Conservation (phyloP, 345 rosid species). For the Eucalyptus coolabah region DNA sequence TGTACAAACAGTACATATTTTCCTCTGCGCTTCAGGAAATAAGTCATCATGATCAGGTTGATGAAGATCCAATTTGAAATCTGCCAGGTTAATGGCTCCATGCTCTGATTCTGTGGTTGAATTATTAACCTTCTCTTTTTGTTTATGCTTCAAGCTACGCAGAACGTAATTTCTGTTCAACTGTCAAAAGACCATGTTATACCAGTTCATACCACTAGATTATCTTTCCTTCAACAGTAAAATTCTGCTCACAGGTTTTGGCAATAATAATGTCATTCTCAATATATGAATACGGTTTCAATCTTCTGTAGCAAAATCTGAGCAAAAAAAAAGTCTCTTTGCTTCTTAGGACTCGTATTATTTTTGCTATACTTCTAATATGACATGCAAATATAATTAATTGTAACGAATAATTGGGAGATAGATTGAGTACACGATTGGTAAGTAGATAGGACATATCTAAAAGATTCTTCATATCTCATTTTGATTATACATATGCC, state of each 20-base stretch:
- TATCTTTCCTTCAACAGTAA: neutral
- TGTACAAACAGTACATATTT: neutral
- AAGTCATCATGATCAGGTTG: neutral
- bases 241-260: neutral
- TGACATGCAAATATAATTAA: neutral
- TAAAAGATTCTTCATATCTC: too few relatives aligned
- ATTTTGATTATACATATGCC: too few relatives aligned
- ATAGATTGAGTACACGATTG: neutral
- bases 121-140: neutral
- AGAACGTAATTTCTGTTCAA: neutral
- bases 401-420: neutral
- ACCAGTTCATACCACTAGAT: neutral
- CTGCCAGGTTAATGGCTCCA: neutral
- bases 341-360: neutral
- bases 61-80: neutral
- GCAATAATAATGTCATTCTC: neutral
- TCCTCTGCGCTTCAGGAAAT: neutral
- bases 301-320: neutral
- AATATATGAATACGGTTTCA: neutral
- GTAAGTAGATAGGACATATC: neutral
- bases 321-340: too few relatives aligned
- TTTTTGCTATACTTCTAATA: neutral
- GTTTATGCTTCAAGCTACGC: neutral
- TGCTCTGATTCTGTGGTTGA: neutral
- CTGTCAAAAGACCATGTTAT: neutral